These are phyloP conservation scores for Pleurotus citrinopileatus DNA, from an alignment of 768 basidiomycete species.

Conservation along the genomic window DNA sequence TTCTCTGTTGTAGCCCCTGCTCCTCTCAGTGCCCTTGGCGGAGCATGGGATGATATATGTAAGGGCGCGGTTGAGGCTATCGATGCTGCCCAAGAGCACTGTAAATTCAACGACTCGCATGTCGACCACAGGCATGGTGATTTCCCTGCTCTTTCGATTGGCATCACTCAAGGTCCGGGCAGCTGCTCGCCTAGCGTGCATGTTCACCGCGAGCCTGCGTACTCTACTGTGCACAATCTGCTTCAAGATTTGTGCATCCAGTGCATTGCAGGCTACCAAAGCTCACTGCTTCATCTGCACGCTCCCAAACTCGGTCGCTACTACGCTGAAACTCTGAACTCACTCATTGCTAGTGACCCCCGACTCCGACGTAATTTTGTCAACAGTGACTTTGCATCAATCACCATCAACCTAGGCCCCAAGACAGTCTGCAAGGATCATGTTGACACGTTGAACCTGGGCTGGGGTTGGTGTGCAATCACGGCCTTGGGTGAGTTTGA, in stretches of 20 bases:
- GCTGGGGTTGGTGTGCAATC: constrained; percentile 1
- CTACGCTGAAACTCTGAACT: not conserved
- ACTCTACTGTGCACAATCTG: not conserved
- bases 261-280: not conserved
- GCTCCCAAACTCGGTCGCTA: not conserved
- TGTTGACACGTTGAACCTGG: not conserved
- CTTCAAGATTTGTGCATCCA: not conserved
- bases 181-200: not conserved
- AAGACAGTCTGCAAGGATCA: not conserved
- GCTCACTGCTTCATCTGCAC: not conserved
- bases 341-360: not conserved
- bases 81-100: not conserved
- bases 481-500: not conserved
- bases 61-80: not conserved
- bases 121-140: not conserved
- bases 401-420: constrained; percentile 6
- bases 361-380: not conserved
- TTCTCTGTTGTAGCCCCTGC: not conserved
- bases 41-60: not conserved
- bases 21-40: not conserved
- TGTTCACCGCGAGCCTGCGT: not conserved
- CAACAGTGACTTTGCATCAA: not conserved
- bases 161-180: not conserved
- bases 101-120: not conserved
- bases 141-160: not conserved